A percentile compares a stretch with the other conserved stretches of the same genome.
phyloP scores from a whole-genome alignment of 2,329 filamentous ascomycete genomes.

The Daldinia eschscholtzii region DNA sequence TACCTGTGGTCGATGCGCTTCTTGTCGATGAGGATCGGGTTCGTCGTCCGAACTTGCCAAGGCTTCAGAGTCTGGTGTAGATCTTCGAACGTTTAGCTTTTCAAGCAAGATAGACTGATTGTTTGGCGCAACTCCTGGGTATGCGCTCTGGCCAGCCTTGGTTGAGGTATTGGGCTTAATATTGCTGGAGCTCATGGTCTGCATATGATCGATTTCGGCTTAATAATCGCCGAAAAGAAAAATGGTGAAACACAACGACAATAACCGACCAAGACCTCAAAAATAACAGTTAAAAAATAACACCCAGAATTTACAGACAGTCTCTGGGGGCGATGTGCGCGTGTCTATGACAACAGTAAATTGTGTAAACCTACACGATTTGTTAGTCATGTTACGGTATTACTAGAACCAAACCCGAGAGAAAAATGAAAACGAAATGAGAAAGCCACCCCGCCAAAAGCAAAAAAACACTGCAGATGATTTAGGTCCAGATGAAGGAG shows the following conservation, averaged over 20 bases:
- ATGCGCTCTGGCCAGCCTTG: conserved; percentile 64
- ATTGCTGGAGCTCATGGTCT: conserved; percentile 65
- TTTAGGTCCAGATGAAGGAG: conserved; percentile 37
- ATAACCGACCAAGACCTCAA: conserved; percentile 46
- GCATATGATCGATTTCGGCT: conserved; percentile 40
- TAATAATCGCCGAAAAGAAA: conserved; percentile 22
- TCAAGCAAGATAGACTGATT: conserved; percentile 77
- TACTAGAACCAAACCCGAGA: conserved; percentile 14
- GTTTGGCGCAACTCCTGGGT: conserved; percentile 63
- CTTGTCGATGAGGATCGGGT: conserved; percentile 73
- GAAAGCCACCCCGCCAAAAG: conserved; percentile 28
- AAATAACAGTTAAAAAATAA: conserved; percentile 25
- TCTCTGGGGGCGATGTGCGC: conserved; percentile 11
- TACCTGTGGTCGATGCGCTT: conserved; percentile 60
- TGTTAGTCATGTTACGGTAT: conserved; percentile 31
- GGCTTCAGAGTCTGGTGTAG: conserved; percentile 94
- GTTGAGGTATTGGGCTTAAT: conserved; percentile 64
- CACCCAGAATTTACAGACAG: conserved; percentile 21
- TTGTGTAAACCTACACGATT: conserved; percentile 32
- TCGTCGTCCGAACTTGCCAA: conserved; percentile 96
- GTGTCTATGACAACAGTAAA: conserved; percentile 23
- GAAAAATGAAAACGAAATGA: conserved; percentile 15
- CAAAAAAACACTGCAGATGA: conserved; percentile 21
- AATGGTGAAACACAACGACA: conserved; percentile 25
- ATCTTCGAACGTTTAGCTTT: conserved; percentile 81